Percentiles rank a stretch among this genome's conserved stretches.
phyloP scores from a whole-genome alignment of 495 filamentous ascomycete genomes.

The Podospora pseudopauciseta region DNA sequence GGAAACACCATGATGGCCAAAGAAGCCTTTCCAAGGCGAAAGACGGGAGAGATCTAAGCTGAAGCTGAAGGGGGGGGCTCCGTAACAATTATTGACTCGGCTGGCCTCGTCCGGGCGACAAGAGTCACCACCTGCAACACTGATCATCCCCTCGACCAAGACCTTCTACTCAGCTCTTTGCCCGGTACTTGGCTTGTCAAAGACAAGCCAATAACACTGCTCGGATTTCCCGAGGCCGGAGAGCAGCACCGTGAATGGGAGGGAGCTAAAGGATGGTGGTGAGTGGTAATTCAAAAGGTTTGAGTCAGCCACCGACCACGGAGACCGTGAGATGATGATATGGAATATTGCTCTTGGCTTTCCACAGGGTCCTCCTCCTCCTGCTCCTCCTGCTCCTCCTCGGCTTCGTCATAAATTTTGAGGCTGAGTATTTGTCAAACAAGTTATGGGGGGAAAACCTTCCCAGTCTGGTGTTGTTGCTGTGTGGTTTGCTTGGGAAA shows the following conservation, averaged over 20 bases:
- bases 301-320: conserved; percentile 3
- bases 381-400: neutral
- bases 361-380: neutral
- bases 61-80: no score
- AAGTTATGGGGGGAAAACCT: neutral
- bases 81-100: neutral
- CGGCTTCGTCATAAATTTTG: neutral
- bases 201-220: neutral
- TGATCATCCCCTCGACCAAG: neutral
- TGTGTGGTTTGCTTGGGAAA: neutral
- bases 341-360: neutral
- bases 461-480: neutral
- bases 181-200: neutral
- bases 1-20: neutral
- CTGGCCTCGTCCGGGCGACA: neutral
- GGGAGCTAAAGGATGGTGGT: neutral
- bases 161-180: neutral
- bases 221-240: neutral
- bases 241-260: neutral
- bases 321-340: neutral
- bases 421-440: neutral
- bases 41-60: neutral
- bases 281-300: neutral
- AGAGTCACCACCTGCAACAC: neutral
- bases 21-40: neutral